Base-by-base conservation (phyloP, 768 basidiomycete genomes). In the Hysterangium stoloniferum region DNA sequence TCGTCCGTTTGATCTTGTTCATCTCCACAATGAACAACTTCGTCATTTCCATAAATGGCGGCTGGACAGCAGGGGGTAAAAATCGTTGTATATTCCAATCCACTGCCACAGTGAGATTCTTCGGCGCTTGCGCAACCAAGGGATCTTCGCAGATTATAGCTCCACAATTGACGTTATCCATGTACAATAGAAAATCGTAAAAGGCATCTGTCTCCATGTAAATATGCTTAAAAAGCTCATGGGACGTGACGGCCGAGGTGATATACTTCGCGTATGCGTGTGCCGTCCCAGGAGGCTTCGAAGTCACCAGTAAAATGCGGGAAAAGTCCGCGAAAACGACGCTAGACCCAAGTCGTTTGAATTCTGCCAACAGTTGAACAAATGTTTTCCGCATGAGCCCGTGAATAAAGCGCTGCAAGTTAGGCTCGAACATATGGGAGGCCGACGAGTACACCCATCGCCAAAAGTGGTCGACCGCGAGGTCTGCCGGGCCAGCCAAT, bases 311-410 rank as follows among this genome's bases (percentile, higher is more conserved):
- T 37, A 96, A 72, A 57, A 99, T 82, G 8, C 81, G 80, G 54
- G 86, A 82, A 64, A 98, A 93, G 64, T 98, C 92, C 22, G 94
- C 95, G 55, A 93, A 91, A 27, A 98, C 78, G 51, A 98, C 83
- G 48, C 88, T 82, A 0, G 93, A 94, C 1, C 96, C 96, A 1
- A 99, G 75, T 15, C 96, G 80, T 59, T 87, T 92, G 71, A 97
- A 94, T 65, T 99, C 96, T 12, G 95, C 94, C 19, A 98, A 75
- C 56, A 99, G 74, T 66, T 98, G 96, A 51, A 96, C 87, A 69
- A 97, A 97, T 0, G 89, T 93, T 71, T 99, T 98, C 53, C 89
- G 82, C 96, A 99, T 99, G 41, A 98, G 77, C 12, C 92, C 88
- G 58, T 94, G 86, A 7, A 98, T 71, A 66, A 99, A 99, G 0